Evolutionary conservation across 805 yeast species (phyloP).

Genomic region (Saturnispora besseyi): DNA sequence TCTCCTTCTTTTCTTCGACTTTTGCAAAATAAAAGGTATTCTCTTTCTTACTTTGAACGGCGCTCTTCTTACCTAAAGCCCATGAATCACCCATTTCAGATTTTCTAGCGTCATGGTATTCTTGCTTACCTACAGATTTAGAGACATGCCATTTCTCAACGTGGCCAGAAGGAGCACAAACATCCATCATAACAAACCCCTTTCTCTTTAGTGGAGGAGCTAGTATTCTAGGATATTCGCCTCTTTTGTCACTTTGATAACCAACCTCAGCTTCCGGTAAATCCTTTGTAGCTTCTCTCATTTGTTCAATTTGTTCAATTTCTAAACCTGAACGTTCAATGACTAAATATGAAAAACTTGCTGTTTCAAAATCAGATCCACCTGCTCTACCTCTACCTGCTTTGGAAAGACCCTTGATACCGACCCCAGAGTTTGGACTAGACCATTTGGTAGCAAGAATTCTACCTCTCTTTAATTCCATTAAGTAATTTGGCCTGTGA

Average conservation of each 20-base stretch:
- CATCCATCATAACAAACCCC: slow-evolving; percentile 70
- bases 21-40: slow-evolving; percentile 24
- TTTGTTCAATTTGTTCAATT: slow-evolving; percentile 9
- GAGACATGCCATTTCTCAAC: slow-evolving; percentile 86
- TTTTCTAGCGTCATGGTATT: slow-evolving; percentile 86
- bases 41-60: slow-evolving; percentile 30
- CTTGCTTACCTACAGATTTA: slow-evolving; percentile 61
- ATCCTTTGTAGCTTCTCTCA: slow-evolving; percentile 13
- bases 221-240: slow-evolving; percentile 66
- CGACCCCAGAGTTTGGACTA: slow-evolving; percentile 45
- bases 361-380: slow-evolving; percentile 61
- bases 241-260: slow-evolving; percentile 19
- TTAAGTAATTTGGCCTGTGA: slow-evolving; percentile 66
- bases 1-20: slow-evolving; percentile 29
- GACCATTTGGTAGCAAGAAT: slow-evolving; percentile 68
- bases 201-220: slow-evolving; percentile 66
- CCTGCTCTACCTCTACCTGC: slow-evolving; percentile 74
- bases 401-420: slow-evolving; percentile 36
- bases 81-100: slow-evolving; percentile 79
- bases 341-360: slow-evolving; percentile 67
- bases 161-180: slow-evolving; percentile 72
- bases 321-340: slow-evolving; percentile 50
- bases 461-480: slow-evolving; percentile 80
- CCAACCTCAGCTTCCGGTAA: slow-evolving; percentile 21
- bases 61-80: slow-evolving; percentile 62